Percentiles rank a stretch among this genome's conserved stretches.
These are phyloP conservation scores for Erodium maritimum DNA, from an alignment of 345 rosid genomes.

Conservation along the genomic window DNA sequence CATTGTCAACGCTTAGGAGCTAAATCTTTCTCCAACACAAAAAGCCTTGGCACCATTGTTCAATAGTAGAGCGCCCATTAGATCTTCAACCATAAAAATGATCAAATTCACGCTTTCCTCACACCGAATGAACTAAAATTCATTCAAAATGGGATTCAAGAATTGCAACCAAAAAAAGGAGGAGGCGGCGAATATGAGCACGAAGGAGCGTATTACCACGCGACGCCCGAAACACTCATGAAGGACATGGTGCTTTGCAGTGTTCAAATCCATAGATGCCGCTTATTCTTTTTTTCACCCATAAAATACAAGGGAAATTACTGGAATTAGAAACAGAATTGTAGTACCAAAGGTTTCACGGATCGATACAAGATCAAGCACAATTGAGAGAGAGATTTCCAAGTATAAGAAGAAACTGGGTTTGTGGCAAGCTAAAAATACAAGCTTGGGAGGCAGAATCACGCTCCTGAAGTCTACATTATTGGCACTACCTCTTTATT, in stretches of 20 bases:
- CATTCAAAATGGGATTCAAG: conserved; percentile 35
- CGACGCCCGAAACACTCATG: conserved; percentile 45
- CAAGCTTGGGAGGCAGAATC: too few species aligned
- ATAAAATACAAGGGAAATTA: neutral
- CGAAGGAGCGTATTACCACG: conserved; percentile 45
- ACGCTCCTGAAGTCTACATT: too few species aligned
- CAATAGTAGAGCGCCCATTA: conserved; percentile 36
- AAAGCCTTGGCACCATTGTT: conserved; percentile 43
- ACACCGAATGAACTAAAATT: conserved; percentile 31
- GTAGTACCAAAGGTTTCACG: neutral
- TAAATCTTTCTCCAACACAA: conserved; percentile 64
- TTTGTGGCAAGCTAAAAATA: too few species aligned
- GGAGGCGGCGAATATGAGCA: conserved; percentile 40
- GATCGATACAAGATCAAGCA: neutral
- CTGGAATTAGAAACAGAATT: conserved; percentile 3
- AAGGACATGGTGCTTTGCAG: conserved; percentile 29
- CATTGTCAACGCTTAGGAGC: conserved; percentile 41
- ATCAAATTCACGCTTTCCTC: conserved; percentile 39
- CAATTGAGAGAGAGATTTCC: neutral
- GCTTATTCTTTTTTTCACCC: neutral
- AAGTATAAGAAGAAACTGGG: too few species aligned
- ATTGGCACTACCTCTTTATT: too few species aligned
- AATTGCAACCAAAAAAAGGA: conserved; percentile 42
- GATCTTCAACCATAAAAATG: conserved; percentile 38
- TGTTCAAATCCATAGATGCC: conserved; percentile 38